Evolutionary conservation across 116 monocot genomes (phyloP), one percentile per base, ranked within the genome.

Genomic region (Trichopus zeylanicus): DNA sequence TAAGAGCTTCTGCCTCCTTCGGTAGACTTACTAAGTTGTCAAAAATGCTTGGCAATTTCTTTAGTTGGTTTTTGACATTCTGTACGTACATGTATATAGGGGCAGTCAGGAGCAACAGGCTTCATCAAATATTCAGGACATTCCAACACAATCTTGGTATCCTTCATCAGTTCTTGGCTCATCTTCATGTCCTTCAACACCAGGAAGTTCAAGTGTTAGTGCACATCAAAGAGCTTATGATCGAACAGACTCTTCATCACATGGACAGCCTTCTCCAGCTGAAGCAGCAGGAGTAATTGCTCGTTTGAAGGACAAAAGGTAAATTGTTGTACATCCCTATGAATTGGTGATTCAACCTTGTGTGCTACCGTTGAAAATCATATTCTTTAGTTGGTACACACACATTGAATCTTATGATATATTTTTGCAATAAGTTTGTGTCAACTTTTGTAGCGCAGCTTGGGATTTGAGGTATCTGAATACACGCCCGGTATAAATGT

Each of bases 251-350:
- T 73, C 81, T 60, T 68, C 77, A 37, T 70, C 83, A 33, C 61
- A 58, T 27, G 84, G 68, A 20, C 77, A 75, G 26, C 67, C 82
- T 20, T 88, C 93, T 30, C 88, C 88, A 32, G 42, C 81, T 65
- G 93, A 88, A 46, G 82, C 88, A 49, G 88, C 93, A 35, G 77
- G 75, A 25, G 65, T 93, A 56, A 88, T 93, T 72, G 46, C 79
- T 63, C 66, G 30, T 8, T 70, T 93, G 67, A 88, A 77, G 67
- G 88, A 88, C 38, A 93, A 85, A 74, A 93, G 92, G 92, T 81
- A 47, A 47, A 23, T 32, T 46, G 4, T 15, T 32, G 21, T 31
- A 19, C 16, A 0, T n/a, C 13, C 42, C 42, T 42, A 16, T 42
- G 42, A 4, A 16, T 37, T 37, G 37, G 15, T 37, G 37, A 37